Evolutionary conservation across 2,329 filamentous ascomycete species (phyloP).

Genomic region (Cordyceps militaris): DNA sequence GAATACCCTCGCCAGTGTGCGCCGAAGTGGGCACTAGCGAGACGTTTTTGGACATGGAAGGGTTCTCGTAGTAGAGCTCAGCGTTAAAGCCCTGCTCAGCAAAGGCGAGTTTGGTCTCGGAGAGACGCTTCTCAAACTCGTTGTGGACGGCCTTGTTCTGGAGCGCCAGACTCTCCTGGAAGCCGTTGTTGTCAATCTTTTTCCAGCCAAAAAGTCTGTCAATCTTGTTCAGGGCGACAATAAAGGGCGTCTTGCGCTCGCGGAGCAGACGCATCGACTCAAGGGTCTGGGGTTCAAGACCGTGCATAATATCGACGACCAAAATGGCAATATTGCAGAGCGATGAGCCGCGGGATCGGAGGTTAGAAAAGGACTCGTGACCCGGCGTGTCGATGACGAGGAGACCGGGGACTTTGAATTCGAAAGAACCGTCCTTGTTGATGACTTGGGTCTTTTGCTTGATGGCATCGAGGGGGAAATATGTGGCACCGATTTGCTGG

Average conservation of each 20-base stretch:
- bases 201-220: conserved; percentile 99
- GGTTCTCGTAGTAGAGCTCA: conserved; percentile 95
- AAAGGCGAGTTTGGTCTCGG: conserved; percentile 89
- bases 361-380: conserved; percentile 99
- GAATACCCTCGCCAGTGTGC: conserved; percentile 97
- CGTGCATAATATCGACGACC: conserved; percentile 99
- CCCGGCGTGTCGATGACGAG: conserved; percentile 96
- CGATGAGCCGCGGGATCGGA: conserved; percentile 92
- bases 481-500: conserved; percentile 98
- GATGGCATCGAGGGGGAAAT: conserved; percentile 94
- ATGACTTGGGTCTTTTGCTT: conserved; percentile 88
- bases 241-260: conserved; percentile 93
- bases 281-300: conserved; percentile 90
- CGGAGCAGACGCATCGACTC: conserved; percentile 94
- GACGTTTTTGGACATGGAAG: conserved; percentile 88
- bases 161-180: conserved; percentile 81
- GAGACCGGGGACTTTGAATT: conserved; percentile 96
- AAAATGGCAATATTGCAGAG: conserved; percentile 99
- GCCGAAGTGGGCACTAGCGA: conserved; percentile 97
- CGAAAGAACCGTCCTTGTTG: conserved; percentile 82
- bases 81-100: conserved; percentile 97
- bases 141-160: conserved; percentile 91
- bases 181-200: conserved; percentile 97
- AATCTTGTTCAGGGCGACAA: conserved; percentile 98
- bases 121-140: conserved; percentile 85